A percentile compares a stretch with the other conserved stretches of the same genome.
Evolutionary conservation across 2,329 filamentous ascomycete genomes (phyloP).

Genomic region (Xylariaceae sp.): DNA sequence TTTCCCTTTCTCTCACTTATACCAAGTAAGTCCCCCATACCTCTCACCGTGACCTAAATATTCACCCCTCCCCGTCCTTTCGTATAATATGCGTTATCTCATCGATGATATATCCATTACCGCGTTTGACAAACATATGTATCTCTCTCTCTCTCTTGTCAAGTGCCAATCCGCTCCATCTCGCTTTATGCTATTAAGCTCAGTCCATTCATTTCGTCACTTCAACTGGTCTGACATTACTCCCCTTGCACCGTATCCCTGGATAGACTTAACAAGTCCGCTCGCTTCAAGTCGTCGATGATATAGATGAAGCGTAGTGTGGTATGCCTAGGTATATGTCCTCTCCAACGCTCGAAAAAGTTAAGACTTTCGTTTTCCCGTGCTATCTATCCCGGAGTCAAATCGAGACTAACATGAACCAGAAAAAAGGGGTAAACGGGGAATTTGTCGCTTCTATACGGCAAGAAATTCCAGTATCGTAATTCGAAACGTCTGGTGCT

Average conservation of each 20-base stretch:
- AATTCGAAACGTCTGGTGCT: conserved; percentile 18
- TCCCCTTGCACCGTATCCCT: neutral
- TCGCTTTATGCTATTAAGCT: neutral
- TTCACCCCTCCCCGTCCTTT: neutral
- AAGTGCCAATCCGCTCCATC: neutral
- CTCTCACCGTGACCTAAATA: too few species aligned
- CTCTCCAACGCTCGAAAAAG: too few species aligned
- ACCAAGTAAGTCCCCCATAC: too few species aligned
- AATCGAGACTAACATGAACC: neutral
- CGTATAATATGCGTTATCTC: neutral
- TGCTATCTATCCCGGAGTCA: conserved; percentile 29
- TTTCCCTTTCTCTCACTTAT: too few species aligned
- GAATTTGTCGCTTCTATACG: conserved; percentile 2
- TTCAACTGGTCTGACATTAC: neutral
- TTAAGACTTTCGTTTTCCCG: conserved; percentile 19
- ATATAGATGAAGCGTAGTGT: conserved; percentile 4
- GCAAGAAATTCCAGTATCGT: neutral
- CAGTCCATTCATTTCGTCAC: neutral
- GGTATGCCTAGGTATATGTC: too few species aligned
- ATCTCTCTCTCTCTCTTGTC: too few species aligned
- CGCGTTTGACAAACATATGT: too few species aligned
- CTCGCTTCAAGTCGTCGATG: conserved; percentile 4
- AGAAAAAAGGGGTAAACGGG: neutral
- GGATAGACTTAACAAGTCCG: neutral
- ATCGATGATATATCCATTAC: neutral